phyloP scores from a whole-genome alignment of 2,329 filamentous ascomycete genomes.

The Fonsecaea pugnacius region DNA sequence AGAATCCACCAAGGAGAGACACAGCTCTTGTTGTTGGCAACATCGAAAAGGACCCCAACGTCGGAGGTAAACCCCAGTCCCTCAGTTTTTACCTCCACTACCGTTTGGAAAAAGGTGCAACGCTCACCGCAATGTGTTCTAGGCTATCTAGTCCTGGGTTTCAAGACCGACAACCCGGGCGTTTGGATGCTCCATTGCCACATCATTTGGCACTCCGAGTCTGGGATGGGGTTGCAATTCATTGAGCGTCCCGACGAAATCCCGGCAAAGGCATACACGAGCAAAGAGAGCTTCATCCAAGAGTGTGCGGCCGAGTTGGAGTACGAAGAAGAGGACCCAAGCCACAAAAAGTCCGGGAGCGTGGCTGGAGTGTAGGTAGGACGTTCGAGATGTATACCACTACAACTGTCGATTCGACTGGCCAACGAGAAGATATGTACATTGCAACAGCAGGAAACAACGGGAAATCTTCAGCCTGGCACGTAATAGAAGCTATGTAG shows the following conservation, averaged over 20 bases:
- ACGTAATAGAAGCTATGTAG: too few relatives aligned
- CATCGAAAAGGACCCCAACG: background rate
- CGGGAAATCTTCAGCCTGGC: too few relatives aligned
- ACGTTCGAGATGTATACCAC: background rate
- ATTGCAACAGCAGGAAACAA: too few relatives aligned
- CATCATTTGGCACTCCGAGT: constrained; percentile 75
- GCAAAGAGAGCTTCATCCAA: background rate
- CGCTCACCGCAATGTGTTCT: constrained; percentile 7
- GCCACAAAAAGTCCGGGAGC: background rate
- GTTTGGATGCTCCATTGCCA: constrained; percentile 80
- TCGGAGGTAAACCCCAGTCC: background rate
- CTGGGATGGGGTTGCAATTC: constrained; percentile 61
- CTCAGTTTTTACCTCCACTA: too few relatives aligned
- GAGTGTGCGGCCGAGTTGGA: background rate
- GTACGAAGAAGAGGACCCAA: background rate
- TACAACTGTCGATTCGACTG: background rate
- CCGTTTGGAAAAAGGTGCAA: background rate
- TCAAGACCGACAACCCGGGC: constrained; percentile 52
- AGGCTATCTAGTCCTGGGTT: constrained; percentile 66
- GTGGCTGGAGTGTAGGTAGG: background rate
- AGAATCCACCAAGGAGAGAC: constrained; percentile 68
- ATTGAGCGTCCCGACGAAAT: constrained; percentile 32
- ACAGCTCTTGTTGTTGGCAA: constrained; percentile 69
- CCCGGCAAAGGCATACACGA: background rate
- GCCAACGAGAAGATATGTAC: too few relatives aligned